phyloP scores from a whole-genome alignment of 495 filamentous ascomycete species.

The Articulospora tetracladia region DNA sequence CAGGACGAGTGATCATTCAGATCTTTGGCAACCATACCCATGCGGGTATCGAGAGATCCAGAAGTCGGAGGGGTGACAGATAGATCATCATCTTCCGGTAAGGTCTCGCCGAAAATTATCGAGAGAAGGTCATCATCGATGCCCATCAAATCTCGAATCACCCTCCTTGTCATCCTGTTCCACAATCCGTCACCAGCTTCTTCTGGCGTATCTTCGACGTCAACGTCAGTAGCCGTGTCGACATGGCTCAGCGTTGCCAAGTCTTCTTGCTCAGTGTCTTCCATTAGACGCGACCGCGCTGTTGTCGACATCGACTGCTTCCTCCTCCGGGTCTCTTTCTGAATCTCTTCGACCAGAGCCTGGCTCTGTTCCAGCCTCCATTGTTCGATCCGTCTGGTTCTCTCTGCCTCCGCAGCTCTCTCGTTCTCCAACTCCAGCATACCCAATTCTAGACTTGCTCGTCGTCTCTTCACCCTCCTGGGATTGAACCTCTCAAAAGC shows the following conservation, averaged over 20 bases:
- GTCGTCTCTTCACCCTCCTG: constrained; percentile 57
- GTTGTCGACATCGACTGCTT: constrained; percentile 39
- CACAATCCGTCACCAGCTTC: constrained; percentile 63
- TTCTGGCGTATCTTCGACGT: constrained; percentile 6
- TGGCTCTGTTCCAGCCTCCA: constrained; percentile 92
- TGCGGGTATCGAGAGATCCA: background rate
- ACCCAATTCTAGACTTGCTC: constrained; percentile 57
- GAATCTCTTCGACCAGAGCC: constrained; percentile 81
- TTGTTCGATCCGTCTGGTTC: constrained; percentile 76
- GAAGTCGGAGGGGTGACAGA: constrained; percentile 31
- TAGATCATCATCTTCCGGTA: constrained; percentile 55
- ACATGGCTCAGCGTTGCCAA: constrained; percentile 22
- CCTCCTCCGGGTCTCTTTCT: constrained; percentile 71
- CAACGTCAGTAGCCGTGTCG: constrained; percentile 4
- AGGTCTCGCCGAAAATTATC: constrained; percentile 80
- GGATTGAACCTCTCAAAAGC: constrained; percentile 81
- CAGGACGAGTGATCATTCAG: constrained; percentile 48
- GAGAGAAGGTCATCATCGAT: constrained; percentile 83
- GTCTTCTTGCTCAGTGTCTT: constrained; percentile 26
- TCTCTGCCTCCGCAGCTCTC: constrained; percentile 58
- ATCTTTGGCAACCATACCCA: constrained; percentile 4
- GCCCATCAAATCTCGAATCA: constrained; percentile 86
- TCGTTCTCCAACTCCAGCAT: constrained; percentile 53
- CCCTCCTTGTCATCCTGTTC: constrained; percentile 76
- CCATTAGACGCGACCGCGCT: constrained; percentile 23